Percentiles rank a stretch among this genome's conserved stretches.
Evolutionary conservation across 331 rosid genomes (phyloP).

Genomic region (Pyrus hybrid): DNA sequence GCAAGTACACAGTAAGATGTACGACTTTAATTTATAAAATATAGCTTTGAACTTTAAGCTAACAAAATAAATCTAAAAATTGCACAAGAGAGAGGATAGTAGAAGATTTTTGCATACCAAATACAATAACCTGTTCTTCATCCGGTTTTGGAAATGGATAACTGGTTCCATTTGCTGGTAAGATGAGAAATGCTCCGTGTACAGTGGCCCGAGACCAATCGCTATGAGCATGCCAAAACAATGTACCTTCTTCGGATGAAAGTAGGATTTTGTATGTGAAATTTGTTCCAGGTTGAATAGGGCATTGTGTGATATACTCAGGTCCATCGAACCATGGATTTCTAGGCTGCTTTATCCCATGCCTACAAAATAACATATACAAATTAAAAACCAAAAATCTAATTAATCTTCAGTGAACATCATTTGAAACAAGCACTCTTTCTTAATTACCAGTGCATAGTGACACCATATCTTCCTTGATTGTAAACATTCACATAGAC

Average conservation of each 20-base stretch:
- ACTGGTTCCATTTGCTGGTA: background rate
- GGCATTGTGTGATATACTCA: conserved; percentile 10
- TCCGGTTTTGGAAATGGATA: conserved; percentile 14
- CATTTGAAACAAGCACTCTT: too few relatives aligned
- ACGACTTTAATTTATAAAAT: background rate
- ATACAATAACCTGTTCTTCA: background rate
- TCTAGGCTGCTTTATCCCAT: conserved; percentile 13
- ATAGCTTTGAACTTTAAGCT: too few relatives aligned
- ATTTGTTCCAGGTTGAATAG: conserved; percentile 3
- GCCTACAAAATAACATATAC: background rate
- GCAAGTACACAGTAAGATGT: background rate
- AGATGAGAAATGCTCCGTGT: conserved; percentile 8
- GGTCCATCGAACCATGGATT: conserved; percentile 17
- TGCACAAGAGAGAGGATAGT: background rate
- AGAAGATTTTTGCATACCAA: background rate
- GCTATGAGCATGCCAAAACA: conserved; percentile 15
- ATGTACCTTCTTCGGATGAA: conserved; percentile 13
- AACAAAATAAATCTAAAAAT: background rate
- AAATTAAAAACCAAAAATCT: background rate
- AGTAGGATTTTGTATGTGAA: conserved; percentile 3
- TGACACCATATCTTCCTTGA: conserved; percentile 11
- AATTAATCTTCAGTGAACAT: too few relatives aligned
- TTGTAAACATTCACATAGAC: conserved; percentile 13
- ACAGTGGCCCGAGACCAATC: conserved; percentile 8
- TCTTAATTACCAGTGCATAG: conserved; percentile 5